These are phyloP conservation scores for Esteya vermicola DNA, from an alignment of 2,329 filamentous ascomycete genomes.

Conservation along the genomic window DNA sequence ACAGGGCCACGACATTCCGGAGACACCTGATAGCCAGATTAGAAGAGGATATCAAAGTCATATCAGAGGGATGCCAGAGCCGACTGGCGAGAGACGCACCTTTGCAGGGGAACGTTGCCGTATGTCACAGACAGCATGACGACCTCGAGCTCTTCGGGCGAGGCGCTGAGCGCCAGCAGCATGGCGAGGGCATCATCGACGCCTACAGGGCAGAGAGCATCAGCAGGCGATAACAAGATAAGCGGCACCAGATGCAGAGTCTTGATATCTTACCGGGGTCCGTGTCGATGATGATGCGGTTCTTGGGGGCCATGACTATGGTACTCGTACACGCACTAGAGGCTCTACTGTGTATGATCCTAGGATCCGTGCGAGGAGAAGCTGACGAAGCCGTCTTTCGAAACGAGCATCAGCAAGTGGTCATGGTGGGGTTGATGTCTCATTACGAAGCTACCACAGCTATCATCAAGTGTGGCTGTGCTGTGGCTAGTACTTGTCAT, in stretches of 20 bases:
- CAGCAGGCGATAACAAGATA: constrained; percentile 3
- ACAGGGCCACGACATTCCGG: constrained; percentile 77
- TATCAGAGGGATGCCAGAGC: no score
- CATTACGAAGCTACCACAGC: no score
- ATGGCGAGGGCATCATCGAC: constrained; percentile 87
- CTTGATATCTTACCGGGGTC: constrained; percentile 53
- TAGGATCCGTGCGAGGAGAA: no score
- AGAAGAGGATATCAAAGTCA: no score
- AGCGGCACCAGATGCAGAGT: background rate
- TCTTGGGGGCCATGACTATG: constrained; percentile 46
- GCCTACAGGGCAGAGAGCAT: constrained; percentile 28
- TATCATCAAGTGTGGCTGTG: no score
- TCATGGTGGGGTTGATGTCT: no score
- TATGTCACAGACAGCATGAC: constrained; percentile 80
- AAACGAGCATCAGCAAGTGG: no score
- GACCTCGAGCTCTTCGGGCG: constrained; percentile 73
- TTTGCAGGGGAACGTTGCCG: constrained; percentile 81
- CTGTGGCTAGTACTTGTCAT: no score
- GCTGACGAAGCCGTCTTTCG: no score
- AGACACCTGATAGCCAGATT: constrained; percentile 67
- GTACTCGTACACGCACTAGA: no score
- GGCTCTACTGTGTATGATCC: no score
- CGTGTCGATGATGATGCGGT: constrained; percentile 87
- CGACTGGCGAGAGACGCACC: constrained; percentile 29
- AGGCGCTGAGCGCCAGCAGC: constrained; percentile 70